A percentile compares a stretch with the other conserved stretches of the same genome.
Conservation (phyloP, 2,329 filamentous ascomycete genomes). For the Fulvia fulva region DNA sequence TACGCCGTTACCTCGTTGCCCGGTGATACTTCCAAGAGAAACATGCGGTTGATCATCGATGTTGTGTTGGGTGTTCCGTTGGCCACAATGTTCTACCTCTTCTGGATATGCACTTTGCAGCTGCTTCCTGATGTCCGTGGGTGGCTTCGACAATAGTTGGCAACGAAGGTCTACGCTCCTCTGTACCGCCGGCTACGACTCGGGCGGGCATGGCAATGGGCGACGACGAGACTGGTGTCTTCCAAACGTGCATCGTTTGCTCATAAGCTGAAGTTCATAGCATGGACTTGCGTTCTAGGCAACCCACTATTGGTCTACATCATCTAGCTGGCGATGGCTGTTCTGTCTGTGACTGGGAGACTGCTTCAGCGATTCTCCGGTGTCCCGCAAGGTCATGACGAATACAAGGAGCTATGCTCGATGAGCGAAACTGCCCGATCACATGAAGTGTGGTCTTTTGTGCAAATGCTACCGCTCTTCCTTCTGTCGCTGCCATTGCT, state of each 20-base stretch:
- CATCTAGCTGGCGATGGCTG: not conserved
- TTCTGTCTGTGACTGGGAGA: not conserved
- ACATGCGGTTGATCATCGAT: not conserved
- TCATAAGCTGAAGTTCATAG: not conserved
- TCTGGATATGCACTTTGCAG: slow-evolving; percentile 5
- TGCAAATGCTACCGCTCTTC: slow-evolving; percentile 4
- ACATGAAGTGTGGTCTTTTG: not conserved
- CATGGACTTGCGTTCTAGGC: not conserved
- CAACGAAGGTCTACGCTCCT: not conserved
- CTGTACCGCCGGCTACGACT: not conserved
- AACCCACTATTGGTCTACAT: not conserved
- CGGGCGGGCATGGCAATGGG: not conserved
- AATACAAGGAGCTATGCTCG: not conserved
- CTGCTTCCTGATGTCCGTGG: not conserved
- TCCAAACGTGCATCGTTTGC: not conserved
- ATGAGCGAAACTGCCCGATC: not conserved
- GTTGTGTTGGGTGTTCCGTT: not conserved
- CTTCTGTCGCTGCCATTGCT: slow-evolving; percentile 6
- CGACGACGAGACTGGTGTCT: not conserved
- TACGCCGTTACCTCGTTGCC: not conserved
- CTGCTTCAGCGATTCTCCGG: not conserved
- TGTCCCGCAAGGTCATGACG: not conserved
- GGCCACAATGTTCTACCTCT: slow-evolving; percentile 4
- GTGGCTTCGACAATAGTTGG: not conserved
- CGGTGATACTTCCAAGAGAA: not conserved